A percentile compares a stretch with the other conserved stretches of the same genome.
These are phyloP conservation scores for Clitopilus passeckerianus DNA, from an alignment of 768 basidiomycete genomes.

Conservation along the genomic window DNA sequence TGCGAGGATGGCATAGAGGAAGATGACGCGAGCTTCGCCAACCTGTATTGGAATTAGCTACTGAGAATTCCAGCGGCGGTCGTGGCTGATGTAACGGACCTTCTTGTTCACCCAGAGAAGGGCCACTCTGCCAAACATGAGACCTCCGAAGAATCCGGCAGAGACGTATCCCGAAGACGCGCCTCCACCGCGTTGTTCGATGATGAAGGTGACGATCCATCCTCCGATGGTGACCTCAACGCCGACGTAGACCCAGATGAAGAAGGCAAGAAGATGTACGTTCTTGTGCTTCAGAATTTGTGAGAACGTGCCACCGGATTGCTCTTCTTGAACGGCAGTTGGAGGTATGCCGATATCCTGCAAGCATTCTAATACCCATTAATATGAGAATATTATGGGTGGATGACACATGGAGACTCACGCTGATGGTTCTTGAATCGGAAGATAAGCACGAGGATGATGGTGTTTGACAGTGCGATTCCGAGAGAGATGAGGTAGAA, in stretches of 20 bases:
- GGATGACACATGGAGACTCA: background rate
- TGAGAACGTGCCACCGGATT: constrained; percentile 31
- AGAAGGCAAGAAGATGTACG: constrained; percentile 61
- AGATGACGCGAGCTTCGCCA: constrained; percentile 50
- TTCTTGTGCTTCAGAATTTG: constrained; percentile 48
- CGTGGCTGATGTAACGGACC: constrained; percentile 18
- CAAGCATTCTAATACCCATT: constrained; percentile 37
- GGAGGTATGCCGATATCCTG: constrained; percentile 38
- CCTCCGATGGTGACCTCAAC: constrained; percentile 63
- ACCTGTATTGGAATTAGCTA: constrained; percentile 22
- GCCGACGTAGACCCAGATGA: constrained; percentile 64
- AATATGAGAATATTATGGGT: background rate
- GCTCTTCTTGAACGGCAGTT: constrained; percentile 22
- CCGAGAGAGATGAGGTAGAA: constrained; percentile 52
- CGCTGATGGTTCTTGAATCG: background rate
- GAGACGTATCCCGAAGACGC: constrained; percentile 25
- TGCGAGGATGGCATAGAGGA: constrained; percentile 45
- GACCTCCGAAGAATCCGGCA: constrained; percentile 22
- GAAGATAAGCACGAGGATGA: background rate
- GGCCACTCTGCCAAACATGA: constrained; percentile 50
- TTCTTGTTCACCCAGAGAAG: constrained; percentile 53
- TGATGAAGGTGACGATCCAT: constrained; percentile 66
- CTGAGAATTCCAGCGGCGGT: too few relatives aligned
- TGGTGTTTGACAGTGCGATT: constrained; percentile 14
- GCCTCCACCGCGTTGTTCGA: constrained; percentile 28